Conservation (phyloP, 2,329 filamentous ascomycete species). For the Fusarium verticillioides region DNA sequence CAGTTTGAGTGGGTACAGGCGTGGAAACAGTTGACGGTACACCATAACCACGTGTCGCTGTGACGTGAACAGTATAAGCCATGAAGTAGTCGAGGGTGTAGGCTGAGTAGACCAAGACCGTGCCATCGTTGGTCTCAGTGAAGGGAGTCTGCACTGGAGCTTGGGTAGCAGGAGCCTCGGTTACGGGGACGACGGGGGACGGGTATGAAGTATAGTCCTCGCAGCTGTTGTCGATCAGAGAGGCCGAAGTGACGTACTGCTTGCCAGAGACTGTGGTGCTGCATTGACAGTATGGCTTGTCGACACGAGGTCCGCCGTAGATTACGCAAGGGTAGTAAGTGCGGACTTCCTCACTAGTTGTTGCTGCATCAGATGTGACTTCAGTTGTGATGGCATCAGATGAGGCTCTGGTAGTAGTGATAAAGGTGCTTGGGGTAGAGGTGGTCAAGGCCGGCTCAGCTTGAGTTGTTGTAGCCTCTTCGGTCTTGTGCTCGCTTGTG, state of each 20-base stretch:
- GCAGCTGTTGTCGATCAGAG: constrained; percentile 1
- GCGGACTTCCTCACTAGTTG: not conserved
- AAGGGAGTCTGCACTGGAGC: not conserved
- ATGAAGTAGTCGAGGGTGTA: not conserved
- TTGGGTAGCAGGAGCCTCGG: not conserved
- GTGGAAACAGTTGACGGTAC: constrained; percentile 7
- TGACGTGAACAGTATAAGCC: not conserved
- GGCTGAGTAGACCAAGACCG: constrained; percentile 6
- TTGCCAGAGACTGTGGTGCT: not conserved
- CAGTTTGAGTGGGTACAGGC: constrained; percentile 11
- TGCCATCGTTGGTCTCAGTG: constrained; percentile 9
- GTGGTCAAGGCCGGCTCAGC: not conserved
- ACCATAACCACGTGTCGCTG: not conserved
- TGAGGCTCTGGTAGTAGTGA: not conserved
- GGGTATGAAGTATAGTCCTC: constrained; percentile 1
- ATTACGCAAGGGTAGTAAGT: constrained; percentile 5
- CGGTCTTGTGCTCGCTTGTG: not conserved
- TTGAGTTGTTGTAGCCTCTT: not conserved
- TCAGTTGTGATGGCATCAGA: not conserved
- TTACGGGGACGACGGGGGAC: not conserved
- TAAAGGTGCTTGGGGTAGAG: not conserved
- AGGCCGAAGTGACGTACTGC: not conserved
- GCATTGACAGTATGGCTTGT: constrained; percentile 14
- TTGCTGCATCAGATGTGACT: not conserved
- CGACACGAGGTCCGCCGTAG: constrained; percentile 3